Percentiles rank a stretch among this genome's conserved stretches.
phyloP scores from a whole-genome alignment of 768 basidiomycete genomes.

The Pholiota conissans region DNA sequence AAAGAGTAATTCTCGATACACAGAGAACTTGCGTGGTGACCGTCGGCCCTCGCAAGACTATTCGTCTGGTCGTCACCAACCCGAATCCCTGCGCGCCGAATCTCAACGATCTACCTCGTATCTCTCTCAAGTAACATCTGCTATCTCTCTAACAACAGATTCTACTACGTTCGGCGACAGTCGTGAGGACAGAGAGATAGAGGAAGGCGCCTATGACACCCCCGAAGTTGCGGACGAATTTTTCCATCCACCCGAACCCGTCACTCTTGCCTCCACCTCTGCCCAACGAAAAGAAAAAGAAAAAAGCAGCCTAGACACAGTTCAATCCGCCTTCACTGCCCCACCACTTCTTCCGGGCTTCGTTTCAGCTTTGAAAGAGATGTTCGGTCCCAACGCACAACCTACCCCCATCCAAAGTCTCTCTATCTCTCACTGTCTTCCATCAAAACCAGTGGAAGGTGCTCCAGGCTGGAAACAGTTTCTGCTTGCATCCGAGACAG shows the following conservation, averaged over 20 bases:
- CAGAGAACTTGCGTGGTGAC: no score
- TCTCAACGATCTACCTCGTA: no score
- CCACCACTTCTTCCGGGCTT: conserved; percentile 73
- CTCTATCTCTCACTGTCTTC: conserved; percentile 39
- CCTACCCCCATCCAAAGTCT: conserved; percentile 82
- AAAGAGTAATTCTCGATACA: no score
- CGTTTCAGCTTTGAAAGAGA: conserved; percentile 51
- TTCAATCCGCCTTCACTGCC: conserved; percentile 55
- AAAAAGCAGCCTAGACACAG: neutral
- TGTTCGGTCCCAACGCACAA: conserved; percentile 51
- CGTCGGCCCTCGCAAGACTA: no score
- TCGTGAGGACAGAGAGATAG: neutral
- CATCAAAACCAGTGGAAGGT: conserved; percentile 4
- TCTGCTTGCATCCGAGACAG: conserved; percentile 86
- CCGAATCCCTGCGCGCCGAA: no score
- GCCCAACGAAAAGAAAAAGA: neutral
- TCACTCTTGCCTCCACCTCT: neutral
- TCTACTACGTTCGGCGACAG: neutral
- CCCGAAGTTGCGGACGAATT: neutral
- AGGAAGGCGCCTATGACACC: neutral
- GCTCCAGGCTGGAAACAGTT: conserved; percentile 40
- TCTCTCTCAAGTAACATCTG: no score
- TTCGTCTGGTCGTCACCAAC: no score
- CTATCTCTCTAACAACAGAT: no score
- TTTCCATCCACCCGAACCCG: neutral